These are phyloP conservation scores for Zopfia rhizophila DNA, from an alignment of 2,329 filamentous ascomycete genomes.

Conservation along the genomic window DNA sequence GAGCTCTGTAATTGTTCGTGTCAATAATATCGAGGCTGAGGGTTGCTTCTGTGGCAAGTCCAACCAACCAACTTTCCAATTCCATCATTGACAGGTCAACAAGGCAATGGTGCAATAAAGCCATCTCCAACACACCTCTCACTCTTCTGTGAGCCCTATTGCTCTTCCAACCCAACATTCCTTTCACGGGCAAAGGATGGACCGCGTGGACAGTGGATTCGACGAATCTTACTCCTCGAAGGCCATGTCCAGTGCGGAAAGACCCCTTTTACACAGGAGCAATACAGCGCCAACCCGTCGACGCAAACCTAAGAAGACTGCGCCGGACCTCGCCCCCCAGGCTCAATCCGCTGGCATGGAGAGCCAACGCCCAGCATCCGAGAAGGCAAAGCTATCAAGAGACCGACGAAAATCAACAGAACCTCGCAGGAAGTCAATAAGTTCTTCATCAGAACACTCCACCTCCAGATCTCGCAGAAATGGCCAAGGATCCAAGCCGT, in stretches of 20 bases:
- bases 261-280: slow-evolving; percentile 28
- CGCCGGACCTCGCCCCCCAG: slow-evolving; percentile 13
- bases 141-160: slow-evolving; percentile 26
- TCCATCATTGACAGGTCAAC: background rate
- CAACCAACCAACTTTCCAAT: too few species aligned
- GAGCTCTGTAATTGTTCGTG: too few species aligned
- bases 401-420: slow-evolving; percentile 22
- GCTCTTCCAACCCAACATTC: slow-evolving; percentile 17
- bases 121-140: background rate
- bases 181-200: slow-evolving; percentile 42
- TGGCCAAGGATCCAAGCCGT: slow-evolving; percentile 43
- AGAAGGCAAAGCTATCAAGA: slow-evolving; percentile 24
- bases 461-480: slow-evolving; percentile 37
- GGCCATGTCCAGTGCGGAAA: slow-evolving; percentile 26
- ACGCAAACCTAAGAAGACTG: slow-evolving; percentile 25
- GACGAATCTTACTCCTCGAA: slow-evolving; percentile 34
- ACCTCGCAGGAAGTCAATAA: slow-evolving; percentile 37
- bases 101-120: slow-evolving; percentile 6
- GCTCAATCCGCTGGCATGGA: slow-evolving; percentile 23
- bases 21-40: too few species aligned
- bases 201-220: slow-evolving; percentile 47
- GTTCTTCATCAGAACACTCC: slow-evolving; percentile 42
- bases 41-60: too few species aligned
- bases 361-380: slow-evolving; percentile 33
- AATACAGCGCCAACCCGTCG: slow-evolving; percentile 35